Evolutionary conservation across 768 basidiomycete species (phyloP).

Genomic region (Boletus vermiculosoides): DNA sequence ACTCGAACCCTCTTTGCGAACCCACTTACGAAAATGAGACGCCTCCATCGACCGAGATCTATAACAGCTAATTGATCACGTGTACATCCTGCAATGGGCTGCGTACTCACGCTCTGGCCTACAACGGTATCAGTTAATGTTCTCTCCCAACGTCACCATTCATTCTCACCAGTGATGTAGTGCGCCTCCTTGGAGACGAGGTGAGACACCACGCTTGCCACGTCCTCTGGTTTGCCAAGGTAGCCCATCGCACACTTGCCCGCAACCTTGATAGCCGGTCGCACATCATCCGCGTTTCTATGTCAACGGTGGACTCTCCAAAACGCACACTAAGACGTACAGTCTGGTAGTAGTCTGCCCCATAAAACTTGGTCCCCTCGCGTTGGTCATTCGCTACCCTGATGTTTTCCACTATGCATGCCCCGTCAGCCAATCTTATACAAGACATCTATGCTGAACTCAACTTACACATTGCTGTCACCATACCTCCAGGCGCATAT

Average conservation of each 20-base stretch:
- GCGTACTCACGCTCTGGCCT: background rate
- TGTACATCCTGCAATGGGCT: background rate
- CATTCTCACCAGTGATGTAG: slow-evolving; percentile 28
- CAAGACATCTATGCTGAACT: background rate
- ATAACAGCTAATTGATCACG: background rate
- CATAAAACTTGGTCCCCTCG: background rate
- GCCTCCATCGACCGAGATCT: slow-evolving; percentile 15
- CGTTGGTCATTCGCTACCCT: background rate
- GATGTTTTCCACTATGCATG: slow-evolving; percentile 1
- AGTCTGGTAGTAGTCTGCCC: background rate
- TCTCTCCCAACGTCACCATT: background rate
- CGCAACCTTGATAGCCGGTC: background rate
- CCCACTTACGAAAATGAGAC: slow-evolving; percentile 13
- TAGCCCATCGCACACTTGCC: slow-evolving; percentile 7
- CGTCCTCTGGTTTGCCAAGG: slow-evolving; percentile 17
- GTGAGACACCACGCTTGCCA: slow-evolving; percentile 30
- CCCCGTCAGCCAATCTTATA: background rate
- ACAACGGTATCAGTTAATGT: background rate
- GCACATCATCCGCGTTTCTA: too few species aligned
- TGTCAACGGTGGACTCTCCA: too few species aligned
- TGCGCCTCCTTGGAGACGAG: slow-evolving; percentile 31
- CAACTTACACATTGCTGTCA: slow-evolving; percentile 25
- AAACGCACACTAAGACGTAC: background rate
- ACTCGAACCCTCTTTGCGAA: background rate
- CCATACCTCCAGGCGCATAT: slow-evolving; percentile 28